Evolutionary conservation across 305 asterid species (phyloP).

Genomic region (Striga hermonthica): DNA sequence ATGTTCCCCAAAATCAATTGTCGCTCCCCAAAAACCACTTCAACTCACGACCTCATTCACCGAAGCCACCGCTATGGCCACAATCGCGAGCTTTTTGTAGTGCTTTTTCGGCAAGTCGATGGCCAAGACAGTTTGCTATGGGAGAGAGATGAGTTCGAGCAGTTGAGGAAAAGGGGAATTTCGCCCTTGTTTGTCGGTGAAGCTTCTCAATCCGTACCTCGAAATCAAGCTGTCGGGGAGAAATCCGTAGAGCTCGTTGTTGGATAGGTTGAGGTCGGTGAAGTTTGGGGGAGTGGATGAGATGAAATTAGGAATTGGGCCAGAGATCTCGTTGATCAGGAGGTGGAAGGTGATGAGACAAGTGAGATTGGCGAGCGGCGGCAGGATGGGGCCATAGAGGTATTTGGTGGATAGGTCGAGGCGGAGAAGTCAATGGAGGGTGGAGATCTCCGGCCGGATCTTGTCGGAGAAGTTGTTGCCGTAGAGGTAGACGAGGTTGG

Average conservation of each 20-base stretch:
- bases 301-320: constrained; percentile 51
- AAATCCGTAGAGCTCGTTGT: constrained; percentile 60
- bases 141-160: constrained; percentile 47
- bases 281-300: constrained; percentile 43
- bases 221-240: constrained; percentile 39
- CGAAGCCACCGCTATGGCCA: constrained; percentile 44
- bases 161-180: constrained; percentile 37
- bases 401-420: constrained; percentile 68
- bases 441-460: constrained; percentile 49
- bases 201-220: constrained; percentile 43
- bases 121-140: constrained; percentile 29
- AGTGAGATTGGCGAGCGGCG: constrained; percentile 43
- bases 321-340: constrained; percentile 67
- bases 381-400: constrained; percentile 53
- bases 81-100: constrained; percentile 46
- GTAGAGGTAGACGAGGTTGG: constrained; percentile 66
- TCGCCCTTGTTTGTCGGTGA: constrained; percentile 69
- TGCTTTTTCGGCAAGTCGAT: background rate
- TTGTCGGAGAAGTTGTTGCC: constrained; percentile 68
- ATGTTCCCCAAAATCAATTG: too few relatives aligned
- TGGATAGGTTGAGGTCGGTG: constrained; percentile 52
- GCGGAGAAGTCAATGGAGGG: constrained; percentile 71
- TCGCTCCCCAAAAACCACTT: too few relatives aligned
- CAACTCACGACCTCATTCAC: too few relatives aligned
- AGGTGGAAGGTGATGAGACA: constrained; percentile 61